Percentiles rank a stretch among this genome's conserved stretches.
Conservation (phyloP, 441 rosid species). For the Lepidium campestre region DNA sequence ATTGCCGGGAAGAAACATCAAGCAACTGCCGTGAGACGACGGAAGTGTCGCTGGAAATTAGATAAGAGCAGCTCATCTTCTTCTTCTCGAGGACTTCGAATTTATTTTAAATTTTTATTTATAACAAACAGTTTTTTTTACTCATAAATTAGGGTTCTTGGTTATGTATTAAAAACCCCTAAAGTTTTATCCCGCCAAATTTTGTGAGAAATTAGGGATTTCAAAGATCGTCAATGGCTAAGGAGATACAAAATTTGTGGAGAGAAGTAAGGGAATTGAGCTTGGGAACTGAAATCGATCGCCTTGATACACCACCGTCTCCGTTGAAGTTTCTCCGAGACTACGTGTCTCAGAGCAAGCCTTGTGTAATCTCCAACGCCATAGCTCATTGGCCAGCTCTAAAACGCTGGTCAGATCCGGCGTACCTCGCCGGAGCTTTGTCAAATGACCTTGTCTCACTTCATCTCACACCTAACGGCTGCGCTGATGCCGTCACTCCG, state of each 20-base stretch:
- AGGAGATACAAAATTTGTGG: constrained; percentile 36
- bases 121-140: background rate
- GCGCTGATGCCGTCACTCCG: constrained; percentile 25
- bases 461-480: constrained; percentile 26
- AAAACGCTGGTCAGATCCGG: constrained; percentile 49
- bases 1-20: constrained; percentile 12
- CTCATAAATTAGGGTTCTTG: constrained; percentile 20
- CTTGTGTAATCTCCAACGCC: constrained; percentile 70
- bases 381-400: constrained; percentile 69
- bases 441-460: constrained; percentile 22
- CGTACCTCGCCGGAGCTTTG: constrained; percentile 39
- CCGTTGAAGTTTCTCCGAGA: constrained; percentile 61
- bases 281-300: constrained; percentile 31
- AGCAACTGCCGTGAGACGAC: constrained; percentile 8
- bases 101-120: constrained; percentile 2
- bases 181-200: constrained; percentile 15
- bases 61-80: constrained; percentile 31
- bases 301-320: constrained; percentile 46
- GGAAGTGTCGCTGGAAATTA: constrained; percentile 15
- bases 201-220: constrained; percentile 9
- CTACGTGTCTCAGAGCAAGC: constrained; percentile 69
- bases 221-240: constrained; percentile 9
- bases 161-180: background rate
- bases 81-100: background rate
- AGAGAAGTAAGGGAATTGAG: constrained; percentile 64